Base-by-base conservation (phyloP, 2,329 filamentous ascomycete genomes). In the Beauveria caledonica region DNA sequence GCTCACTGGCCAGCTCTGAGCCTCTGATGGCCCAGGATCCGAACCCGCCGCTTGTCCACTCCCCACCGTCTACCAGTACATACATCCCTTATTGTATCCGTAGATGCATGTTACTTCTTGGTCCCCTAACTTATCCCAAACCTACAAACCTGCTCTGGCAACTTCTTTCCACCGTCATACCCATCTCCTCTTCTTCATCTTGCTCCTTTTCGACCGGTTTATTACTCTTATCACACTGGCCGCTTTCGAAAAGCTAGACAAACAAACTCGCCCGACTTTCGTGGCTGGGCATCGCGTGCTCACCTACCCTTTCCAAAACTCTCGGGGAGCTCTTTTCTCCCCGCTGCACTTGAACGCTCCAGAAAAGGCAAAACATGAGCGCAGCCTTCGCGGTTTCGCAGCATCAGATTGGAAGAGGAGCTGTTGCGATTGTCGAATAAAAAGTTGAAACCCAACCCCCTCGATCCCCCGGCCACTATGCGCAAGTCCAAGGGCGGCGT, bases 401-500 rank as follows among this genome's bases (percentile, higher is more conserved):
- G 19, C 21, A 58, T 51, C 46, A 58, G 39, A 58, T 44, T 40
- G 56, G 46, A 51, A 29, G 56, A 58, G 56, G 56, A 51, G 56
- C 36, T 44, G 56, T 42, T 10, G 56, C 33, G 46, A 33, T 23
- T 42, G 23, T 51, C n/a, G 33, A 50, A 42, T 58, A 25, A 48
- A 25, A 25, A 8, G 11, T 23, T 11, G 7, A n/a, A 33, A 3
- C 2, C 2, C 23, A 33, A 3, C 2, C 2, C 23, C 3, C 2
- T 6, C n/a, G 9, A 8, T n/a, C 33, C 33, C 3, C 11, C 56
- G 11, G 29, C 29, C n/a, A 52, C 44, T 9, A 64, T 66, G 62
- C 63, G 63, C 49, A 64, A 62, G 21, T 63, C 62, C 50, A 63
- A 62, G 27, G 61, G 61, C 33, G 56, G 29, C 29, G 29, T 48